phyloP scores from a whole-genome alignment of 140 eudicot species.

The Anethum foeniculum region DNA sequence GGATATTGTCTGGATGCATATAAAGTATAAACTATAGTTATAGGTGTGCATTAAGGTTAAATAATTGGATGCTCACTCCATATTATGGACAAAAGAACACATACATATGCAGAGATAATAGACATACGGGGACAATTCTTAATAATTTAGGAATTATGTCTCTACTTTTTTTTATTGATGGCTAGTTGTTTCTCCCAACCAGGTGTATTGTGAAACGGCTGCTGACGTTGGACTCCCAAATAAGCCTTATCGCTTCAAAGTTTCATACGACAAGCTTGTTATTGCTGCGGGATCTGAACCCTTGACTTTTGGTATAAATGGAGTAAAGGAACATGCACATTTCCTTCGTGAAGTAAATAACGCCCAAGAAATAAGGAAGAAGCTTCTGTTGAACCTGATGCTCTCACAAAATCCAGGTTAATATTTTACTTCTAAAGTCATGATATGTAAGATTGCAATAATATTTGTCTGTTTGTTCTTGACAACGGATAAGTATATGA shows the following conservation, averaged over 20 bases:
- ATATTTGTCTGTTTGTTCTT: background rate
- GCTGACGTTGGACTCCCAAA: constrained; percentile 30
- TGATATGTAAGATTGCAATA: background rate
- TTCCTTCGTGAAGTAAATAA: constrained; percentile 91
- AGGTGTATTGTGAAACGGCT: constrained; percentile 75
- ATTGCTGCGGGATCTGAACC: constrained; percentile 93
- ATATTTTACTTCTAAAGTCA: background rate
- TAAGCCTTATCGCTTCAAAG: constrained; percentile 70
- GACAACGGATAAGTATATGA: background rate
- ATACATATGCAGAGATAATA: no score
- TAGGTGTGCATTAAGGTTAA: no score
- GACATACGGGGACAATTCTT: background rate
- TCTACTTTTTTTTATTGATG: background rate
- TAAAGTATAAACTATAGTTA: no score
- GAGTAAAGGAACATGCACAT: constrained; percentile 78
- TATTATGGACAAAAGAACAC: no score
- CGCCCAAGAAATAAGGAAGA: constrained; percentile 83
- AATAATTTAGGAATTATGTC: background rate
- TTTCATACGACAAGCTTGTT: constrained; percentile 93
- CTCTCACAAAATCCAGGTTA: constrained; percentile 83
- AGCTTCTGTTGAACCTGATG: constrained; percentile 75
- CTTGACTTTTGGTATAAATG: constrained; percentile 78
- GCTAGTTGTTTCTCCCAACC: constrained; percentile 16
- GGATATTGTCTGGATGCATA: no score
- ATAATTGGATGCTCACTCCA: no score